Percentiles rank a stretch among this genome's conserved stretches.
These are phyloP conservation scores for Calocera viscosa DNA, from an alignment of 768 basidiomycete genomes.

Conservation along the genomic window DNA sequence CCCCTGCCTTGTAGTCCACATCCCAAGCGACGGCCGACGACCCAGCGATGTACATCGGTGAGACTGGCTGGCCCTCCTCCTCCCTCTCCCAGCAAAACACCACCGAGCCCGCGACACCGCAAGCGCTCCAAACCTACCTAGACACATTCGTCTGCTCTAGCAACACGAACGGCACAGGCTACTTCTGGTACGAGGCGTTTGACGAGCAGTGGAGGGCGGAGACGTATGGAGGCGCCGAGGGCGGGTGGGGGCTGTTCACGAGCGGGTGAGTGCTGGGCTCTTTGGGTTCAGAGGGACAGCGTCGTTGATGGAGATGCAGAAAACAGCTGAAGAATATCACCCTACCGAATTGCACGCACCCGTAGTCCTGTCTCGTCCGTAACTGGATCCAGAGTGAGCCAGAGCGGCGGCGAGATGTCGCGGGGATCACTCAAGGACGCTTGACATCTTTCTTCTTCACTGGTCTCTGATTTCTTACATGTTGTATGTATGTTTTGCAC, in stretches of 20 bases:
- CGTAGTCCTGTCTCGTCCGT: no score
- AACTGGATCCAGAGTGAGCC: no score
- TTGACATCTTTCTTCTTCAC: no score
- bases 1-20: not conserved
- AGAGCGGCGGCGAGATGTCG: no score
- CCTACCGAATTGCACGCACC: slow-evolving; percentile 10
- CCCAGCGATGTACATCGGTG: slow-evolving; percentile 10
- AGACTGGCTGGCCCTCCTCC: slow-evolving; percentile 11
- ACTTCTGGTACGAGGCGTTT: slow-evolving; percentile 12
- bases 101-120: not conserved
- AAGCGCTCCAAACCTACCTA: slow-evolving; percentile 1
- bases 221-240: slow-evolving; percentile 13
- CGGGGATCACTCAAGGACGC: no score
- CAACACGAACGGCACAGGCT: slow-evolving; percentile 11
- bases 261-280: not conserved
- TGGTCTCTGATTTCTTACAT: no score
- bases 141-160: slow-evolving; percentile 8
- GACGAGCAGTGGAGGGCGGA: slow-evolving; percentile 11
- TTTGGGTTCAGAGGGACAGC: no score
- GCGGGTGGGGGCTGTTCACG: slow-evolving; percentile 11
- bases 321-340: slow-evolving; percentile 11
- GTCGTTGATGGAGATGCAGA: not conserved
- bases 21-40: not conserved
- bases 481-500: no score
- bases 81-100: not conserved